Evolutionary conservation across 371 early-diverging fungal genomes (phyloP), one percentile per base, ranked within the genome.

Genomic region (Dichotomocladium elegans): DNA sequence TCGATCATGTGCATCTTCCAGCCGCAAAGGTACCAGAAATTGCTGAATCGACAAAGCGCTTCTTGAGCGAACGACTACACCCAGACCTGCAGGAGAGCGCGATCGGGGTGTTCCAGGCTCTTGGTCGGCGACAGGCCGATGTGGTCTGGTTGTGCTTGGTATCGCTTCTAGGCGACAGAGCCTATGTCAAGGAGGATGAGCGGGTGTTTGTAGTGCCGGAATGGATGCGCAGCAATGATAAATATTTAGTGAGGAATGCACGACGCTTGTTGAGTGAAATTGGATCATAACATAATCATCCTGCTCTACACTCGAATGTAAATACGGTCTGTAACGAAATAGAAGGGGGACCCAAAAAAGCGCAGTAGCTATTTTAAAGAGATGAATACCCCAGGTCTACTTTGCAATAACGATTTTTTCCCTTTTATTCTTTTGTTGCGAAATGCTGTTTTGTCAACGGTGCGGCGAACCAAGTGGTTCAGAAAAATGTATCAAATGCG

Each of bases 61-160:
- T 68, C 42, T 45, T 66, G 43, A 50, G 53, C 42, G 53, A 53
- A 3, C 58, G 59, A 25, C 40, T 64, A 10, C 68, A 71, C 50
- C 50, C 40, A 1, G 63, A 76, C 14, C 47, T 76, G 26, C 60
- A 70, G 47, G 19, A 54, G 26, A 24, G 34, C 3, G 65, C 68
- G 21, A 40, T 58, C 24, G 35, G 37, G 1, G 43, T 73, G n/a
- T 68, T 64, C 25, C 10, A 25, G 2, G 51, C 59, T 10, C 25
- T 77, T 10, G 26, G 57, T 14, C 47, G 41, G 24, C 60, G 54
- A n/a, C 55, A 72, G 35, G 53, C 78, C 0, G 75, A 80, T 44
- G 63, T 64, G 12, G 66, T 76, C 6, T 80, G 80, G 80, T 26
- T 77, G 10, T 55, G 47, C 28, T 41, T 56, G 22, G 34, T 60